A percentile compares a stretch with the other conserved stretches of the same genome.
Evolutionary conservation across 768 basidiomycete genomes (phyloP).

Genomic region (Sistotremastrum niveocremeum): DNA sequence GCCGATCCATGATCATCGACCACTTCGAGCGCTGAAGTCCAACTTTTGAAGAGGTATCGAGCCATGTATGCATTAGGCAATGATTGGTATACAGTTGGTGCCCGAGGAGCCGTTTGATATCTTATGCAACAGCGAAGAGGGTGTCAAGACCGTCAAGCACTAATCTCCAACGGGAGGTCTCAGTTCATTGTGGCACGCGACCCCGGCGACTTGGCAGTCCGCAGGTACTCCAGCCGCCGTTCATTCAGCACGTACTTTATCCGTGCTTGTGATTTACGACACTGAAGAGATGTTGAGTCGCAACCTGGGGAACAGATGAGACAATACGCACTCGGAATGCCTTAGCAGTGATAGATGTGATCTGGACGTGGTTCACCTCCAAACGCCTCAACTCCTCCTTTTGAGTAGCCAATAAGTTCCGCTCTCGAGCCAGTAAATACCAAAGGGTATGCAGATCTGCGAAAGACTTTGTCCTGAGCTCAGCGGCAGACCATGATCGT

Average conservation of each 20-base stretch:
- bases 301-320: slow-evolving; percentile 5
- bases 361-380: slow-evolving; percentile 17
- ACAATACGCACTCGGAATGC: slow-evolving; percentile 7
- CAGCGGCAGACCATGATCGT: slow-evolving; percentile 74
- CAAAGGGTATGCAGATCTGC: slow-evolving; percentile 88
- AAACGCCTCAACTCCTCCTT: slow-evolving; percentile 60
- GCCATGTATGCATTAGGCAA: neutral
- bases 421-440: slow-evolving; percentile 82
- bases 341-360: neutral
- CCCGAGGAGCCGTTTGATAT: neutral
- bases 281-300: slow-evolving; percentile 30
- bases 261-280: slow-evolving; percentile 91
- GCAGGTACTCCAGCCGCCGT: slow-evolving; percentile 71
- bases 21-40: no score
- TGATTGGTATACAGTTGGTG: slow-evolving; percentile 1
- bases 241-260: slow-evolving; percentile 91
- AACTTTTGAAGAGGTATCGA: neutral
- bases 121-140: neutral
- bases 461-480: slow-evolving; percentile 85
- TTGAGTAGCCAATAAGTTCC: slow-evolving; percentile 85
- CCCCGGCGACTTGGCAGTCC: slow-evolving; percentile 25
- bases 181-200: neutral
- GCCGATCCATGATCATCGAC: no score
- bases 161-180: no score
- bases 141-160: neutral